phyloP scores from a whole-genome alignment of 805 yeast species.

The Sugiyamaella marilandica region DNA sequence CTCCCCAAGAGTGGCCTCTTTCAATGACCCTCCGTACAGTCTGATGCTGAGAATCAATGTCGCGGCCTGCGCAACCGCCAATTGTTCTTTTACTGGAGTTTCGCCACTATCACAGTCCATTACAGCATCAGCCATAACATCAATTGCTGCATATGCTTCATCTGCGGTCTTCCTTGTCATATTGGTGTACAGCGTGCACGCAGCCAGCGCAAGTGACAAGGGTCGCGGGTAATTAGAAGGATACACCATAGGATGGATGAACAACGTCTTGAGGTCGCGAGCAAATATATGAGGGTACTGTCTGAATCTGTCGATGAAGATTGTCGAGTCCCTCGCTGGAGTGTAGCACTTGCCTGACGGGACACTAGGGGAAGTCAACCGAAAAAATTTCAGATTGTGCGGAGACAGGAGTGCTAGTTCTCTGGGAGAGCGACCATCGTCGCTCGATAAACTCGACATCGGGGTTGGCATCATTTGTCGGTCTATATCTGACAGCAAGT shows the following conservation, averaged over 20 bases:
- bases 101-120: background rate
- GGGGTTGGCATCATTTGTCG: background rate
- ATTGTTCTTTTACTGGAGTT: background rate
- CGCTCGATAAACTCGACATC: background rate
- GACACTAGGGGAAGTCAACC: background rate
- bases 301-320: conserved; percentile 1
- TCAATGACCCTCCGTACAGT: conserved; percentile 6
- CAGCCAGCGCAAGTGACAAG: conserved; percentile 9
- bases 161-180: background rate
- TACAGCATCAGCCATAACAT: background rate
- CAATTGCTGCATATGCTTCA: background rate
- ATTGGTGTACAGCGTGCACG: conserved; percentile 7
- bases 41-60: conserved; percentile 7
- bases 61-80: conserved; percentile 11
- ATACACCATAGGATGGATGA: conserved; percentile 13
- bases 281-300: conserved; percentile 11
- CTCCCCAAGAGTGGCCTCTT: background rate
- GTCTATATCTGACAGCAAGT: background rate
- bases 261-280: background rate
- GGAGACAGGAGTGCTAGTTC: background rate
- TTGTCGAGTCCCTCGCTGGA: background rate
- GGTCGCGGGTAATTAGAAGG: conserved; percentile 8
- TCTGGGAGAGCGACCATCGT: background rate
- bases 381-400: background rate
- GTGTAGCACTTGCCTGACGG: background rate